Conservation (phyloP, 257 asterid species). For the Solanum clarkiae region DNA sequence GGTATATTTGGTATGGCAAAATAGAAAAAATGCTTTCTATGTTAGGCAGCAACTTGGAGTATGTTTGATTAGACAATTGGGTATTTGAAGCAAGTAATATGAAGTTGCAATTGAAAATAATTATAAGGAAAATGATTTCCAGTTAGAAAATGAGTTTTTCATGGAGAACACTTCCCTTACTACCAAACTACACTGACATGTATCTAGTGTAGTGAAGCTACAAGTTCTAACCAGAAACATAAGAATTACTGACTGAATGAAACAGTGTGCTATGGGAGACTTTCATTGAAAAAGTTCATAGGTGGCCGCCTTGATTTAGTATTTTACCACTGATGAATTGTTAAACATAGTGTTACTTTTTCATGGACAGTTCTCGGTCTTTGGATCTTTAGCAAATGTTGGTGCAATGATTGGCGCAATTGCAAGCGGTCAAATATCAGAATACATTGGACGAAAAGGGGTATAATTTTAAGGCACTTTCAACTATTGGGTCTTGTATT, state of each 20-base stretch:
- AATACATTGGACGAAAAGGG: slow-evolving; percentile 82
- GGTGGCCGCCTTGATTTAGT: background rate
- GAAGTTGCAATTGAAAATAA: background rate
- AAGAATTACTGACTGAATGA: background rate
- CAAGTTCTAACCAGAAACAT: background rate
- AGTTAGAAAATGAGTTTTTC: background rate
- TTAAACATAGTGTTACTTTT: background rate
- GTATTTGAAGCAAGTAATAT: background rate
- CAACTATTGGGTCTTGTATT: background rate
- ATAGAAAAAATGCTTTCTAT: background rate
- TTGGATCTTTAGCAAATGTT: slow-evolving; percentile 83
- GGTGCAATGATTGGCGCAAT: slow-evolving; percentile 97
- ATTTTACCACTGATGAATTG: background rate
- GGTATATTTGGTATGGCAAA: background rate
- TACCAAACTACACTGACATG: background rate
- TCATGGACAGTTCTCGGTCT: slow-evolving; percentile 50
- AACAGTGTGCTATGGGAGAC: background rate
- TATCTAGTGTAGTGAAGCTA: background rate
- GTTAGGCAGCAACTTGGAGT: background rate
- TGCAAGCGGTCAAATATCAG: slow-evolving; percentile 89
- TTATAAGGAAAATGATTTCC: background rate
- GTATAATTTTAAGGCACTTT: slow-evolving; percentile 18
- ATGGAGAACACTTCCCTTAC: background rate
- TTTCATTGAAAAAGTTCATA: background rate
- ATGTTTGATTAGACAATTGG: background rate